Base-by-base conservation (phyloP, 2,329 filamentous ascomycete genomes). In the Zopfia rhizophila region DNA sequence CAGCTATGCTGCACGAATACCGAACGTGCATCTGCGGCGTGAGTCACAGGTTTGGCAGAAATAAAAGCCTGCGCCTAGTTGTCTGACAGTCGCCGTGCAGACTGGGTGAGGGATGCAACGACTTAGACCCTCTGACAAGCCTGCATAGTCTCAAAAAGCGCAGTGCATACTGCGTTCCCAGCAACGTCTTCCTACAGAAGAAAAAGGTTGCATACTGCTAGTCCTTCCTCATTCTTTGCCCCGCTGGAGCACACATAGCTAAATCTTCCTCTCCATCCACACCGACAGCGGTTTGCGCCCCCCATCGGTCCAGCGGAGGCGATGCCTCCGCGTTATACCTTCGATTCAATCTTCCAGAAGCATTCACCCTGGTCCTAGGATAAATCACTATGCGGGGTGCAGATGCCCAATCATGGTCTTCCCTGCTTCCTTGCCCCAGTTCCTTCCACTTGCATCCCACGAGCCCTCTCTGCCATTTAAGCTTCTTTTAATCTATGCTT, bases 401-500 rank as follows among this genome's bases (percentile, higher is more conserved):
- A 49, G 29, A 31, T 19, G 32, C 18, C 45, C 45, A 48, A 48
- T 48, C 45, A 48, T 24, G 38, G 24, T 22, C 18, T 12, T 18
- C 33, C 38, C 33, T 39, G 38, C 40, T 44, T 33, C 31, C 33
- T 22, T 10, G 18, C 31, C 40, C 33, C 7, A 7, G 27, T 27
- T 13, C 29, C 13, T n/a, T 28, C 28, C 35, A 27, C 33, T 31
- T 35, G 35, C 27, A 25, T 44, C 19, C 21, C 24, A 18, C 24
- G 30, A 36, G 32, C 29, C 35, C 27, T 41, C 18, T 23, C 17
- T 29, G n/a, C 13, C 27, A 17, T 36, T 43, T 33, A 43, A 51
- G 43, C 43, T 44, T 51, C 38, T n/a, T 31, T 47, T 51, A 51
- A 51, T 51, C 10, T 51, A 23, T 27, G 23, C 35, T 41, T 45